Evolutionary conservation across 2,329 filamentous ascomycete genomes (phyloP), one percentile per base, ranked within the genome.

Genomic region (Drechslerella coelobrocha): DNA sequence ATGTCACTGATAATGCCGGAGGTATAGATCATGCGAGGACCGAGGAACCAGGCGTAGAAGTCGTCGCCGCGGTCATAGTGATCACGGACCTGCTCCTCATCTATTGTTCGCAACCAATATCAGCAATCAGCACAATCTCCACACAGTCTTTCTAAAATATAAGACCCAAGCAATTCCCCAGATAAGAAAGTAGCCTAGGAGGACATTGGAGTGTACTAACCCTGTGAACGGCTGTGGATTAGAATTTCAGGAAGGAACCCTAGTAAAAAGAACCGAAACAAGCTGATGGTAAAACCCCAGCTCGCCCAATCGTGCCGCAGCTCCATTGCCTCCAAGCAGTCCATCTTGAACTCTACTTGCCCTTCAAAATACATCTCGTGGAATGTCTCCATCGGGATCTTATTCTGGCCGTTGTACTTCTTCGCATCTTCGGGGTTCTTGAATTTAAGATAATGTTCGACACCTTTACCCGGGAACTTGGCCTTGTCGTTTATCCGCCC

Each of bases 51-150:
- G 79, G 87, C 89, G 84, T 99, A 99, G 82, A 97, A 96, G 81
- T 97, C 94, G 79, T 99, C 92, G 78, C 94, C 94, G 74, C 92
- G 89, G 84, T 97, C 94, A 81, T 99, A 99, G 83, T 97, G 92
- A 80, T 92, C 91, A 78, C 92, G 91, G 63, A 97, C 92, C 82
- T 97, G 94, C 81, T 97, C 93, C 85, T 97, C 92, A 76, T 97
- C 93, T 91, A 75, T 34, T 24, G 12, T 26, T 37, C n/a, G 43
- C 53, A 34, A 2, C 12, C 37, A 19, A 29, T 31, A 12, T 31
- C 12, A 52, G 21, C 10, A 21, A 7, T 26, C 21, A 17, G 26
- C 43, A 7, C 7, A 23, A 26, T 31, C n/a, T 54, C 19, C 62
- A 27, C 7, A 34, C 7, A 7, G 29, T 34, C 29, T 12, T 34